Percentiles rank a stretch among this genome's conserved stretches.
phyloP scores from a whole-genome alignment of 1,139 yeast genomes.

The Candida sp. region DNA sequence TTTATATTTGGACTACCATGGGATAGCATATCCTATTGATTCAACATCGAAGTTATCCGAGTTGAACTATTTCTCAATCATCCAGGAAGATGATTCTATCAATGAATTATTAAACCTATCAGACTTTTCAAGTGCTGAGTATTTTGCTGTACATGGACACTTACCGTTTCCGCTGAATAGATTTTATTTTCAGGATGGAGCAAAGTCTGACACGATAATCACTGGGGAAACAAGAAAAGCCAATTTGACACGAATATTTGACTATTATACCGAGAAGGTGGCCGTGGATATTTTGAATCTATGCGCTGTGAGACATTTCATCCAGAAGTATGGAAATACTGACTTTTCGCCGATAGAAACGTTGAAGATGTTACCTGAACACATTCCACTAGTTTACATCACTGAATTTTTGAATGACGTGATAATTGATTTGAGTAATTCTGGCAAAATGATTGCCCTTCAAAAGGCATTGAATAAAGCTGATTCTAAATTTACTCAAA shows the following conservation, averaged over 20 bases:
- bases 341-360: constrained; percentile 23
- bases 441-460: constrained; percentile 16
- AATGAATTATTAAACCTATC: constrained; percentile 11
- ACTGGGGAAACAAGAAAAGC: constrained; percentile 2
- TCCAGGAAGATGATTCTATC: constrained; percentile 5
- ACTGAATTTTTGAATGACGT: constrained; percentile 21
- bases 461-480: constrained; percentile 27
- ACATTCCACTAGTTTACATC: constrained; percentile 30
- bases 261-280: constrained; percentile 17
- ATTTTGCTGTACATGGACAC: constrained; percentile 18
- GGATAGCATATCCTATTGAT: neutral
- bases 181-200: constrained; percentile 12
- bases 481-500: constrained; percentile 19
- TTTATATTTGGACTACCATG: neutral
- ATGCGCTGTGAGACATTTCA: constrained; percentile 27
- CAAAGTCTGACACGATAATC: neutral
- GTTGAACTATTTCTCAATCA: constrained; percentile 9
- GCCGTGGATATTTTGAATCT: constrained; percentile 11
- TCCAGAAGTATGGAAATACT: constrained; percentile 17
- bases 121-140: constrained; percentile 37
- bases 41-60: constrained; percentile 5
- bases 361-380: constrained; percentile 25
- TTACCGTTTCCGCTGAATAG: constrained; percentile 19
- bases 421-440: constrained; percentile 18
- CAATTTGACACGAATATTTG: constrained; percentile 15